Base-by-base conservation (phyloP, 1,284 basidiomycete species). In the Apiotrichum sp. region DNA sequence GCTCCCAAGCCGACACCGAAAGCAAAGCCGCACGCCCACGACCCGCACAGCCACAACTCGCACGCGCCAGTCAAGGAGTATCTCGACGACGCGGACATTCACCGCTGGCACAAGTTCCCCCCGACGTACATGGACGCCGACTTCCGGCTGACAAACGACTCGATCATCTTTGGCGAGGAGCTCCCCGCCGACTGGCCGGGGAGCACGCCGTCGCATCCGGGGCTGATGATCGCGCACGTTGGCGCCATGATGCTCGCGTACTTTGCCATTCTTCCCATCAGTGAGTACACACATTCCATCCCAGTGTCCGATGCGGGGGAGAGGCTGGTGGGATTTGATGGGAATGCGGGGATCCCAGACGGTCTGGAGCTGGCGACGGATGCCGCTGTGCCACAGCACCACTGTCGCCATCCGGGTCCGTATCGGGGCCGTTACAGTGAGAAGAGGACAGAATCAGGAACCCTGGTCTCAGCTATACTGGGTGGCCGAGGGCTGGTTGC, bases 91-190 rank as follows among this genome's bases (percentile, higher is more conserved):
- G 55, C 44, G 2, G 62, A 56, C n/a, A 66, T 73, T 35, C 71
- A 73, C 58, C 35, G 43, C 38, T 64, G 59, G 62, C 71, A 73
- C 57, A 39, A 62, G 31, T 73, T 67, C 60, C 71, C 71, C 7
- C 68, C 70, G 1, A 63, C 67, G 3, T 73, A 71, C 52, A 56
- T 73, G 35, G 66, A 66, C 48, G 67, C 67, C 42, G 68, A 72
- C 57, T 69, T 72, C 61, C 56, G 68, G 38, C 53, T 73, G 39
- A 58, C 66, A 45, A 52, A 65, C 9, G 68, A 72, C 55, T 49
- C 58, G 44, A 65, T 65, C 34, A 67, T 71, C 58, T 69, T 71
- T 58, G 69, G 69, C 35, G 70, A 72, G 52, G 67, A 69, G 29
- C 67, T 72, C 55, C 65, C 65, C 16, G 62, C 56, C 4, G 54